Base-by-base conservation (phyloP, 345 rosid genomes). In the Arabis hirsuta region DNA sequence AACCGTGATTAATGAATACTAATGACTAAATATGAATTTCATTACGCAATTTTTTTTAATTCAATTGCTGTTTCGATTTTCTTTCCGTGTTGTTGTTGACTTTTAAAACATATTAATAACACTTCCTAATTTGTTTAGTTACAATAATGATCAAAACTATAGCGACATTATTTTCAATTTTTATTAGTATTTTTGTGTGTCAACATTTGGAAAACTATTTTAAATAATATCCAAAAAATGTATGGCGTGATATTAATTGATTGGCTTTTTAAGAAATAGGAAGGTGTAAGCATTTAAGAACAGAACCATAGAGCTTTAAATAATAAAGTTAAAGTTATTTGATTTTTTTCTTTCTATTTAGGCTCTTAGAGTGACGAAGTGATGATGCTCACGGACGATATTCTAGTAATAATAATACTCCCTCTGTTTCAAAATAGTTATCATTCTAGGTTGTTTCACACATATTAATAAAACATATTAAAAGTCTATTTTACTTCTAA, bases 221-320 rank as follows among this genome's bases (percentile, higher is more conserved):
- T 7, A 20, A 42, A 10, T 5, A 3, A 24, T 43, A 58, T 9
- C 32, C 2, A 32, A 11, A 22, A 41, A 34, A 62, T 11, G 50
- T 26, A 31, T 66, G 55, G 78, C 20, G 7, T 42, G n/a, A 42
- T 58, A 67, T 42, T 59, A 74, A 61, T 61, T 55, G 47, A 61
- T 62, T 68, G 58, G 63, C 14, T 34, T 62, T 65, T 61, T 31
- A 61, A 74, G 70, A 75, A 69, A 75, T 61, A 61, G 74, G 74
- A 75, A 69, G 74, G 70, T 67, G 69, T 39, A 39, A 16, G 70
- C 70, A 69, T 69, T 75, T 62, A 75, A 44, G 51, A 75, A 54
- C 57, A 52, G 42, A 67, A 43, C 69, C 57, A 53, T 44, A 68
- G 7, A 62, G 79, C 44, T 75, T 67, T 68, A 63, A 61, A 68